Percentiles rank a stretch among this genome's conserved stretches.
Evolutionary conservation across 192 early-diverging fungal species (phyloP).

Genomic region (Backusella luteola): DNA sequence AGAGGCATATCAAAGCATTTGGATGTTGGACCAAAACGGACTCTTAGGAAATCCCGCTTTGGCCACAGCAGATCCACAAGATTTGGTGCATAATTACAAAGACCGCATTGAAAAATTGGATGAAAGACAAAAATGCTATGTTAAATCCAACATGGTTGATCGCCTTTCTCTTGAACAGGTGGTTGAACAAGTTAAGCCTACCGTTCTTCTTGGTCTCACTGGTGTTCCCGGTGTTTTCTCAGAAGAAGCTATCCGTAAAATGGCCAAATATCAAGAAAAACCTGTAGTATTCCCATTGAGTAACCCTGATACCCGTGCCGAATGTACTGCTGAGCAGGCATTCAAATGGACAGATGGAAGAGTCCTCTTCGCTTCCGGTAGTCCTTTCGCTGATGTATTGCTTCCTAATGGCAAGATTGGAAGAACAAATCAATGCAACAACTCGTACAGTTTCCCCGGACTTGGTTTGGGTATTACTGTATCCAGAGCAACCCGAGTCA

Average conservation of each 20-base stretch:
- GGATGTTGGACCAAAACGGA: constrained; percentile 56
- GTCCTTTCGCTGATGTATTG: constrained; percentile 50
- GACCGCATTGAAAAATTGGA: constrained; percentile 35
- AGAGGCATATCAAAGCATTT: constrained; percentile 50
- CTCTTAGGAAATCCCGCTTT: constrained; percentile 44
- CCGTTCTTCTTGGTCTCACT: constrained; percentile 48
- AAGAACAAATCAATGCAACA: constrained; percentile 53
- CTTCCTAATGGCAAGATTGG: constrained; percentile 42
- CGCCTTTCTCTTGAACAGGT: constrained; percentile 47
- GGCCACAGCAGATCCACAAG: constrained; percentile 25
- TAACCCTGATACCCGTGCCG: constrained; percentile 50
- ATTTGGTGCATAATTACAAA: neutral
- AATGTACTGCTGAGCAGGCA: constrained; percentile 56
- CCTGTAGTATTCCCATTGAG: constrained; percentile 52
- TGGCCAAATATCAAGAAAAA: constrained; percentile 50
- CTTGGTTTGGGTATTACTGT: constrained; percentile 54
- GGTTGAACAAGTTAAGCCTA: constrained; percentile 49
- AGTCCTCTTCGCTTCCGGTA: constrained; percentile 53
- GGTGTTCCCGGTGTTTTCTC: constrained; percentile 49
- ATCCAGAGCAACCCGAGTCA: constrained; percentile 47
- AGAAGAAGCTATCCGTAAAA: constrained; percentile 49
- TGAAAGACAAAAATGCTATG: constrained; percentile 46
- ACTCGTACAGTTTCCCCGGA: constrained; percentile 47
- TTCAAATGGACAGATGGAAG: constrained; percentile 54
- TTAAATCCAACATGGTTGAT: constrained; percentile 48